Percentiles rank a stretch among this genome's conserved stretches.
These are phyloP conservation scores for Tylopilus rubrobrunneus DNA, from an alignment of 768 basidiomycete species.

Conservation along the genomic window DNA sequence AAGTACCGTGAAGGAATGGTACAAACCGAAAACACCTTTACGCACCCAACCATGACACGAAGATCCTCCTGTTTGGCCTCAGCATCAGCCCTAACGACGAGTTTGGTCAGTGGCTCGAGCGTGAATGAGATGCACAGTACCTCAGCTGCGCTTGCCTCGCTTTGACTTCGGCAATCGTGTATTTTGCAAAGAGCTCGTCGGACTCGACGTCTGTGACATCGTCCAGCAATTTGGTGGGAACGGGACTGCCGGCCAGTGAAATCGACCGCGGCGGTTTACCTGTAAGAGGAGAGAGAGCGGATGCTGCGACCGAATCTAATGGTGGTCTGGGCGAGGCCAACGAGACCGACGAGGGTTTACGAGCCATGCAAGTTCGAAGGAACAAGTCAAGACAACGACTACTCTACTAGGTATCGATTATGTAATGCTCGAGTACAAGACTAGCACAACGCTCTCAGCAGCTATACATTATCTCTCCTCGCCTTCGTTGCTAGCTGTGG, in stretches of 20 bases:
- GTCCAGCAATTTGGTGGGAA: slow-evolving; percentile 16
- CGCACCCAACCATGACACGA: slow-evolving; percentile 89
- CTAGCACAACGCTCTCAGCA: slow-evolving; percentile 3
- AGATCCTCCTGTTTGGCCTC: slow-evolving; percentile 87
- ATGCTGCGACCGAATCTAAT: background rate
- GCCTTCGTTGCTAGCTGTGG: slow-evolving; percentile 13
- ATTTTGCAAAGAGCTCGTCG: slow-evolving; percentile 70
- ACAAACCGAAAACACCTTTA: slow-evolving; percentile 19
- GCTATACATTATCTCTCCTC: slow-evolving; percentile 22
- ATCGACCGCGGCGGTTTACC: slow-evolving; percentile 6
- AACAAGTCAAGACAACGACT: background rate
- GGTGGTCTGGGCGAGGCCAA: slow-evolving; percentile 20
- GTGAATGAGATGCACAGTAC: slow-evolving; percentile 35
- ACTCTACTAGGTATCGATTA: slow-evolving; percentile 10
- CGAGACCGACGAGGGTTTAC: slow-evolving; percentile 35
- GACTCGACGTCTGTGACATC: slow-evolving; percentile 43
- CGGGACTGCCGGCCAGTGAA: slow-evolving; percentile 10
- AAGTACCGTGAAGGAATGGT: slow-evolving; percentile 33
- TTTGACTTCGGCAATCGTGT: slow-evolving; percentile 70
- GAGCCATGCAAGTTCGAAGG: slow-evolving; percentile 32
- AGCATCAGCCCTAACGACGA: slow-evolving; percentile 58
- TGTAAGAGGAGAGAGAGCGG: slow-evolving; percentile 4
- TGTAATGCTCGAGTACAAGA: slow-evolving; percentile 11
- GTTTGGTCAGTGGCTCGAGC: slow-evolving; percentile 2
- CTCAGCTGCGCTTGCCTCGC: slow-evolving; percentile 62